Conservation (phyloP, 2,329 filamentous ascomycete genomes). For the Diaporthe helianthi region DNA sequence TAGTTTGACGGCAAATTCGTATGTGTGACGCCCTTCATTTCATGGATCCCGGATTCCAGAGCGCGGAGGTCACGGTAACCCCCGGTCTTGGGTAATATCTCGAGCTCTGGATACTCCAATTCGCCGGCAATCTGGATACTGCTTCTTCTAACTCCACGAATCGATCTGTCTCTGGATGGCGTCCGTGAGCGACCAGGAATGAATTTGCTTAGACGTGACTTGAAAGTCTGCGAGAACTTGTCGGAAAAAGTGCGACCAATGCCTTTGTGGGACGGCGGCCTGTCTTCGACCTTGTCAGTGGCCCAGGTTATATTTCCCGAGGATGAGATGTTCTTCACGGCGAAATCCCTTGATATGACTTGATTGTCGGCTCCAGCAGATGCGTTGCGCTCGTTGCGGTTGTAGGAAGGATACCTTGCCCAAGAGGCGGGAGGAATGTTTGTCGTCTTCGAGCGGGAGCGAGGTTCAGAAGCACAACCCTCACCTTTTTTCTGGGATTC, state of each 20-base stretch:
- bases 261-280: neutral
- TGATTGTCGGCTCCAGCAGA: slow-evolving; percentile 38
- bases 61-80: slow-evolving; percentile 37
- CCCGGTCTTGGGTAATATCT: slow-evolving; percentile 34
- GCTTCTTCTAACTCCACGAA: slow-evolving; percentile 28
- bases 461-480: neutral
- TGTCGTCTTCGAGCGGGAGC: neutral
- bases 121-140: slow-evolving; percentile 32
- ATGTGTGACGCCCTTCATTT: slow-evolving; percentile 33
- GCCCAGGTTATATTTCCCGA: slow-evolving; percentile 39
- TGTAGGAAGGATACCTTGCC: slow-evolving; percentile 45
- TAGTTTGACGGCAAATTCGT: neutral
- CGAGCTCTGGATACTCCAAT: slow-evolving; percentile 39
- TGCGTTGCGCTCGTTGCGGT: slow-evolving; percentile 41
- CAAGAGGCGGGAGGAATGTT: slow-evolving; percentile 41
- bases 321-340: slow-evolving; percentile 36
- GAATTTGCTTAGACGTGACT: slow-evolving; percentile 40
- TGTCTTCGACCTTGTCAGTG: slow-evolving; percentile 38
- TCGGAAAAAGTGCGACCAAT: slow-evolving; percentile 40
- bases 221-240: slow-evolving; percentile 43
- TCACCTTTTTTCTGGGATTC: slow-evolving; percentile 4
- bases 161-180: slow-evolving; percentile 24
- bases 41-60: slow-evolving; percentile 36
- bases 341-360: slow-evolving; percentile 43
- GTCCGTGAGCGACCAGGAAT: slow-evolving; percentile 34